Conservation (phyloP, 768 basidiomycete genomes). For the Peribolospora baueri region DNA sequence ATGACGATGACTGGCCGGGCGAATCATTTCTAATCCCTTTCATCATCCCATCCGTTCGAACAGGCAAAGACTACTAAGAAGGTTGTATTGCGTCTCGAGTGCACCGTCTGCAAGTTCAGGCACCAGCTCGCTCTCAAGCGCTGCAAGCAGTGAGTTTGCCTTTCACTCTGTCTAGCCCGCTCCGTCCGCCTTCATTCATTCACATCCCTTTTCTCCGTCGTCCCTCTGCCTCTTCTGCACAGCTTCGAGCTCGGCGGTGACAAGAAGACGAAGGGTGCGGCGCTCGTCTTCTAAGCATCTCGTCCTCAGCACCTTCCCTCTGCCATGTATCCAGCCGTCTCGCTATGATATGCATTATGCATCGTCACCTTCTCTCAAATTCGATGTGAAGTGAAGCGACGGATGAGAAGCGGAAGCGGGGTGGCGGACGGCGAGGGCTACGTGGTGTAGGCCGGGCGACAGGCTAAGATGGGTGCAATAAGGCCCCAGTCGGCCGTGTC, state of each 20-base stretch:
- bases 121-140: conserved; percentile 57
- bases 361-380: too few relatives aligned
- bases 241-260: conserved; percentile 99
- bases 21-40: background rate
- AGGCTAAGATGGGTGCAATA: too few relatives aligned
- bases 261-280: conserved; percentile 98
- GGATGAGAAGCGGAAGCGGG: too few relatives aligned
- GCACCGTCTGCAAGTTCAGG: conserved; percentile 88
- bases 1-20: too few relatives aligned
- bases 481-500: too few relatives aligned
- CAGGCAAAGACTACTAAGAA: conserved; percentile 98
- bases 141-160: conserved; percentile 75
- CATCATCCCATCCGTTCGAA: background rate
- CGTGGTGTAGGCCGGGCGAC: too few relatives aligned
- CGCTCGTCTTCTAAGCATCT: conserved; percentile 42
- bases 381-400: too few relatives aligned
- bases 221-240: background rate
- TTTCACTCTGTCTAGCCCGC: background rate
- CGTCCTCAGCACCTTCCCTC: background rate
- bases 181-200: background rate
- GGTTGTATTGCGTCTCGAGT: conserved; percentile 91
- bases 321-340: too few relatives aligned
- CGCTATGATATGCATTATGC: too few relatives aligned
- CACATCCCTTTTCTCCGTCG: background rate
- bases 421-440: too few relatives aligned